These are phyloP conservation scores for Rhodotorula sp. DNA, from an alignment of 1,284 basidiomycete species.

Conservation along the genomic window DNA sequence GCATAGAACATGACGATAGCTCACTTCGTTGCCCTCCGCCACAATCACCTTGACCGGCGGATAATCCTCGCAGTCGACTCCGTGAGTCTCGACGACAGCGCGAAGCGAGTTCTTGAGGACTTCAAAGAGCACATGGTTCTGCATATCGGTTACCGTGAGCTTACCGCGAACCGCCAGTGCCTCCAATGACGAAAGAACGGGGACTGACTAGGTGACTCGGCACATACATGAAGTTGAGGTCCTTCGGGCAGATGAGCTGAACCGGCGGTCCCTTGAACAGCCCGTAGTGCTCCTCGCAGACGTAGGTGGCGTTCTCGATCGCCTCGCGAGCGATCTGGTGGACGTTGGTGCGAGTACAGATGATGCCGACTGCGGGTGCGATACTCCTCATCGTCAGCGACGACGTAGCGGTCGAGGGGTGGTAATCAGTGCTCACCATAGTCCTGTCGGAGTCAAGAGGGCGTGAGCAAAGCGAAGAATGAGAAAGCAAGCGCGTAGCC, in stretches of 20 bases:
- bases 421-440: slow-evolving; percentile 14
- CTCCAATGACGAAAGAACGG: slow-evolving; percentile 4
- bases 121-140: slow-evolving; percentile 92
- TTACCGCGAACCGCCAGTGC: neutral
- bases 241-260: slow-evolving; percentile 87
- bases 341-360: slow-evolving; percentile 93
- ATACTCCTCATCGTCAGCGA: neutral
- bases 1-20: slow-evolving; percentile 43
- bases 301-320: slow-evolving; percentile 96
- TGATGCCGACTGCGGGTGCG: slow-evolving; percentile 90
- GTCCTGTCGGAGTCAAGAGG: slow-evolving; percentile 10
- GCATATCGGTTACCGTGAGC: neutral
- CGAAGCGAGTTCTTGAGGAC: slow-evolving; percentile 98
- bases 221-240: slow-evolving; percentile 91
- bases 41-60: slow-evolving; percentile 97
- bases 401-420: neutral
- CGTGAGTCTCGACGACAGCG: slow-evolving; percentile 91
- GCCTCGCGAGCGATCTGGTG: slow-evolving; percentile 97
- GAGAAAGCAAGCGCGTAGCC: neutral
- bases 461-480: neutral
- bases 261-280: slow-evolving; percentile 96
- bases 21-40: slow-evolving; percentile 71
- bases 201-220: slow-evolving; percentile 69
- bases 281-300: slow-evolving; percentile 95
- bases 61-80: slow-evolving; percentile 78